Evolutionary conservation across 768 basidiomycete species (phyloP), one percentile per base, ranked within the genome.

Genomic region (Leccinellum luteum): DNA sequence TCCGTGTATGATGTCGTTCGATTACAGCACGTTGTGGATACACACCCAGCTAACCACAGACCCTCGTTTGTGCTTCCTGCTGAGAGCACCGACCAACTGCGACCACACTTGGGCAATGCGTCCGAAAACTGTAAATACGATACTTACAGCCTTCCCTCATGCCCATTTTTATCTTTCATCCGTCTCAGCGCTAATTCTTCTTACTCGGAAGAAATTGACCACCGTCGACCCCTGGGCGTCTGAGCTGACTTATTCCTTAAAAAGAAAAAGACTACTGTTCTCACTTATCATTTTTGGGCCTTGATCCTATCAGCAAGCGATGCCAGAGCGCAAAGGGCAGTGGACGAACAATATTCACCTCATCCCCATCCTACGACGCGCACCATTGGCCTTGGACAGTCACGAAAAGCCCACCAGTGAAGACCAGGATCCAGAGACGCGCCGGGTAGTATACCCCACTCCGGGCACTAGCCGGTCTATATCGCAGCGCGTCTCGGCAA

Each of bases 331-430:
- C 6, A 6, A 23, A 25, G 51, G 48, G 12, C n/a, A 7, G 15
- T 27, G 55, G 38, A 23, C 15, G 32, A 54, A 54, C 52, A 48
- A 51, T 19, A 23, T 45, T 41, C 2, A 14, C n/a, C 59, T 68
- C 15, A 57, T 35, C 31, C 71, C 69, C 15, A 57, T 69, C 30
- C 64, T 80, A 4, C 73, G 68, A 50, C 72, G 79, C n/a, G 78
- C 79, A 2, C 70, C 69, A 13, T 73, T 68, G 52, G 58, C 80
- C 48, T 57, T 72, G 35, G 68, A 69, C n/a, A 69, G 66, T 59
- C 70, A 69, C 21, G 66, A 68, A 38, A 67, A 71, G 28, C 67
- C 65, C 28, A 60, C 15, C 15, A 35, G 17, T 17, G 35, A 35
- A 35, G 15, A 15, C 6, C 15, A 34, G 34, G 34, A 34, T 34